A percentile compares a stretch with the other conserved stretches of the same genome.
phyloP scores from a whole-genome alignment of 2,329 filamentous ascomycete species.

The Diaporthe sp. region DNA sequence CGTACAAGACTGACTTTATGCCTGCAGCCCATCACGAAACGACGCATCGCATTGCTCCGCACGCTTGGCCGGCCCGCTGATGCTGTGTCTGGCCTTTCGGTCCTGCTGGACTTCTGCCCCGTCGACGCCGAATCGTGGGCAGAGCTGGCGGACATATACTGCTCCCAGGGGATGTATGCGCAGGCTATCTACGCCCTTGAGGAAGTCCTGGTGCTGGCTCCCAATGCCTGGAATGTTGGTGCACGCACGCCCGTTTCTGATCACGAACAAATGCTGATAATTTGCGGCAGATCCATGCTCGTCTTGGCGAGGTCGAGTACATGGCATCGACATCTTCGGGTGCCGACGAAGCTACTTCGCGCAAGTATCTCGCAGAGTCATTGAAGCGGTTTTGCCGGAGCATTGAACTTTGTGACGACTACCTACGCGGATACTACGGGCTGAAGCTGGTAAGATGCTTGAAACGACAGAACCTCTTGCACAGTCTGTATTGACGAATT shows the following conservation, averaged over 20 bases:
- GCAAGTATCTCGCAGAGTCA: conserved; percentile 76
- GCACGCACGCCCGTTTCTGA: neutral
- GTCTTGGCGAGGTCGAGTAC: conserved; percentile 86
- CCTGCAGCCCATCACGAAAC: conserved; percentile 83
- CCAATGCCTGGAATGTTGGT: conserved; percentile 95
- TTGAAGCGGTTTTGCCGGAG: conserved; percentile 90
- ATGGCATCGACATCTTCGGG: conserved; percentile 69
- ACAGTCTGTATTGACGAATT: conserved; percentile 46
- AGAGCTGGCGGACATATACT: conserved; percentile 90
- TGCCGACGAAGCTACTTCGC: conserved; percentile 55
- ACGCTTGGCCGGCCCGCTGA: conserved; percentile 79
- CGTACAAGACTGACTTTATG: conserved; percentile 48
- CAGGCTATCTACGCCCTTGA: conserved; percentile 92
- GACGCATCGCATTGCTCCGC: conserved; percentile 83
- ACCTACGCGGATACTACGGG: conserved; percentile 92
- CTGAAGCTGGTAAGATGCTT: conserved; percentile 77
- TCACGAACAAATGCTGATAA: conserved; percentile 45
- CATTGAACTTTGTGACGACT: conserved; percentile 93
- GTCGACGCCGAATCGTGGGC: conserved; percentile 96
- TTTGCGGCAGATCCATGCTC: conserved; percentile 79
- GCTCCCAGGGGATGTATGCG: conserved; percentile 80
- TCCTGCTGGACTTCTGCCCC: conserved; percentile 85
- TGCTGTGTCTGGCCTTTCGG: conserved; percentile 80
- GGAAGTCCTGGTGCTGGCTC: conserved; percentile 87
- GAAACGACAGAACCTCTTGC: neutral